Conservation (phyloP, 2,329 filamentous ascomycete species). For the Aureobasidium sp. region DNA sequence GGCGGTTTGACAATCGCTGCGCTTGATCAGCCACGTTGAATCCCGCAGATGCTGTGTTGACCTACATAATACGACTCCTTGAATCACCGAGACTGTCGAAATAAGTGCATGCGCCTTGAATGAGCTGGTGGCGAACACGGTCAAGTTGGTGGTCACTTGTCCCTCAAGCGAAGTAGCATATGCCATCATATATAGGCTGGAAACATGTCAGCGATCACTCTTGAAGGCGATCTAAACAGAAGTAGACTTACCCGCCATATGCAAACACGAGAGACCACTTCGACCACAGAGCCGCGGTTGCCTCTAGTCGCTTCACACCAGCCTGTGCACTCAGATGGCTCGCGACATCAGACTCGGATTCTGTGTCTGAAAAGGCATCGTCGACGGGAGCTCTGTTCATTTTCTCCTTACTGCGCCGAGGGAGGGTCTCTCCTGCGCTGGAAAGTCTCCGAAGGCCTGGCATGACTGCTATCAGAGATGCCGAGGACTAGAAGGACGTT, state of each 20-base stretch:
- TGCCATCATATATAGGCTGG: conserved; percentile 48
- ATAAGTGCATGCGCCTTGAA: conserved; percentile 59
- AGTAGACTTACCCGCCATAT: conserved; percentile 34
- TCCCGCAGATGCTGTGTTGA: background rate
- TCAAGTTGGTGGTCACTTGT: conserved; percentile 55
- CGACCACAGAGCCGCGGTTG: conserved; percentile 45
- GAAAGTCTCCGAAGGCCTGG: conserved; percentile 14
- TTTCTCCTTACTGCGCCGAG: conserved; percentile 8
- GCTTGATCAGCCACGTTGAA: background rate
- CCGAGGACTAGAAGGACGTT: background rate
- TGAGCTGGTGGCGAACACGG: conserved; percentile 58
- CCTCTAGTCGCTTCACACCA: conserved; percentile 44
- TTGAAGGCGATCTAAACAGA: background rate
- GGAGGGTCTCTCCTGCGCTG: conserved; percentile 9
- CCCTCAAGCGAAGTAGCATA: conserved; percentile 61
- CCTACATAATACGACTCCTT: conserved; percentile 56
- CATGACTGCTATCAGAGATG: conserved; percentile 16
- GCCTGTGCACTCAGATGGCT: conserved; percentile 32
- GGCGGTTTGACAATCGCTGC: conserved; percentile 53
- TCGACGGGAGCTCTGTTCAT: background rate
- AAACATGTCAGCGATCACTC: background rate
- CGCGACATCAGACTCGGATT: conserved; percentile 11
- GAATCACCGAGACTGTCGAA: conserved; percentile 57
- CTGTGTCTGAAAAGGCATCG: background rate
- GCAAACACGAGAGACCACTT: conserved; percentile 40